phyloP scores from a whole-genome alignment of 805 yeast species.

The Barnettozyma sp. region DNA sequence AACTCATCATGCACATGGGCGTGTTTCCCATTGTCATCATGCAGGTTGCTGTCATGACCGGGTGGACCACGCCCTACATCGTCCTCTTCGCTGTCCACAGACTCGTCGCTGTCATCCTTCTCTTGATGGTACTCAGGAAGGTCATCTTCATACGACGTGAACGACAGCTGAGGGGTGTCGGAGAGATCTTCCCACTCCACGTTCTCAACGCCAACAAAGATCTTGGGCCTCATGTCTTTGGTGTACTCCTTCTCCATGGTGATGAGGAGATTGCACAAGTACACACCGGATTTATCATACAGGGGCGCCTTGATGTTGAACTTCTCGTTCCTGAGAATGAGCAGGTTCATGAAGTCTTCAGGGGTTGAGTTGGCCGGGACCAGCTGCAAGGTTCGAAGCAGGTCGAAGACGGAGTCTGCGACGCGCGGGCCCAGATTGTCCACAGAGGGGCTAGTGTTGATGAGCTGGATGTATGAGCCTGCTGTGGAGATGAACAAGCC shows the following conservation, averaged over 20 bases:
- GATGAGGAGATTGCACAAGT: slow-evolving; percentile 3
- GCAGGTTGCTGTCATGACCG: too few relatives aligned
- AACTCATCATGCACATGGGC: too few relatives aligned
- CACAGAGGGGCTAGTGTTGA: neutral
- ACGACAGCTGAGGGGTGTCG: neutral
- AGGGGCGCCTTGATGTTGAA: slow-evolving; percentile 5
- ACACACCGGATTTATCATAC: slow-evolving; percentile 6
- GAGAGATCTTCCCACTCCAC: slow-evolving; percentile 1
- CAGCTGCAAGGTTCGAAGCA: neutral
- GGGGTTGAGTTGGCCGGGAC: neutral
- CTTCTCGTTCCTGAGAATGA: neutral
- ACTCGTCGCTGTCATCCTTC: too few relatives aligned
- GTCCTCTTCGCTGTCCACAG: too few relatives aligned
- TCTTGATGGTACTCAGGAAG: too few relatives aligned
- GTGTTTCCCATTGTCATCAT: too few relatives aligned
- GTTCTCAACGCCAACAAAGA: neutral
- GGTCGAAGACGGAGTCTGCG: neutral
- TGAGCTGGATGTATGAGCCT: neutral
- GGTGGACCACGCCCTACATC: too few relatives aligned
- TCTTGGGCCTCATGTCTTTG: neutral
- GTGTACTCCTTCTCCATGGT: neutral
- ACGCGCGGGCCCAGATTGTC: slow-evolving; percentile 1
- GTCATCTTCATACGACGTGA: neutral
- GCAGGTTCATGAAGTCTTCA: neutral
- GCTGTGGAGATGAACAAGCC: neutral